Percentiles rank a stretch among this genome's conserved stretches.
These are phyloP conservation scores for Penicillium sp. DNA, from an alignment of 2,329 filamentous ascomycete genomes.

Conservation along the genomic window DNA sequence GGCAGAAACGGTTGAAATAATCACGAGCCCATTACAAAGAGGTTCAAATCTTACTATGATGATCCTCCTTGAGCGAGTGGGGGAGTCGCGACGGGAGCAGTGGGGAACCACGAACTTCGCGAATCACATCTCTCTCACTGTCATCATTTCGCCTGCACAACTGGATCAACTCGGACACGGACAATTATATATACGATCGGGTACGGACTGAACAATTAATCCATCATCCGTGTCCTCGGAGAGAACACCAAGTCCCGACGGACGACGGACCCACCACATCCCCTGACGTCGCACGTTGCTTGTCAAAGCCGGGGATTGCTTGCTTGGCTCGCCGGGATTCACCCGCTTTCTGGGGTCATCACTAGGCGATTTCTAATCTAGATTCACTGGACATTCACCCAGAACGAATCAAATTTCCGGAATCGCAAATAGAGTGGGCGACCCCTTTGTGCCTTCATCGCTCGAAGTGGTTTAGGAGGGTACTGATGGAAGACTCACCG, in stretches of 20 bases:
- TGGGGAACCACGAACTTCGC: neutral
- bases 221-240: neutral
- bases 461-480: constrained; percentile 10
- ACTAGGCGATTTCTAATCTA: neutral
- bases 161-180: neutral
- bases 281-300: neutral
- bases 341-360: neutral
- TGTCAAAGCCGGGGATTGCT: neutral
- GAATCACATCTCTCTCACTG: neutral
- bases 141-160: neutral
- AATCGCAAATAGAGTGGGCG: neutral
- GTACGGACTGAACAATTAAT: neutral
- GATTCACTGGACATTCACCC: neutral
- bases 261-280: neutral
- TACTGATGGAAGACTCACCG: constrained; percentile 10
- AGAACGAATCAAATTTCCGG: neutral
- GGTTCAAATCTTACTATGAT: no score
- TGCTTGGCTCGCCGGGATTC: neutral
- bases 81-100: constrained; percentile 20
- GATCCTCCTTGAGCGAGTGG: neutral
- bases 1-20: no score
- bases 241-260: no score
- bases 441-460: constrained; percentile 1
- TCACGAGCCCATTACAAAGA: no score
- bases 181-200: neutral